Base-by-base conservation (phyloP, 495 filamentous ascomycete species). In the Neurospora sp. region DNA sequence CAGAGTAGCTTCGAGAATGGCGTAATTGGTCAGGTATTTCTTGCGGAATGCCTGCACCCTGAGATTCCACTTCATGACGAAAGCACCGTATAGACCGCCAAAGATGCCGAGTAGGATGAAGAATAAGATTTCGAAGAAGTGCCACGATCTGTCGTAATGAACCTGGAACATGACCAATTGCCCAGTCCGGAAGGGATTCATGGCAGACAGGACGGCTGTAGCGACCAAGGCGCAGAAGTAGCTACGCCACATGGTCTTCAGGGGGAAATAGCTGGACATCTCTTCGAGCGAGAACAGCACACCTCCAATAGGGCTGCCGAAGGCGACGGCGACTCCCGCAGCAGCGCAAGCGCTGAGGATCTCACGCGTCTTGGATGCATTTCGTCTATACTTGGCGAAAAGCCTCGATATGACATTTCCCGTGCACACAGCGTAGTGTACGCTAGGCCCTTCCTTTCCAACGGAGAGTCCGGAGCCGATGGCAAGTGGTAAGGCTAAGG, bases 111-210 rank as follows among this genome's bases (percentile, higher is more conserved):
- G 87, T 62, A 96, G 87, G 71, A 97, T 89, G 80, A 96, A 99
- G 80, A 98, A 98, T 18, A 97, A 83, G 1, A 96, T 85, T 81
- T 99, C 96, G 76, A 99, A 99, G 78, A 97, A 97, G 82, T 99
- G 96, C 96, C 96, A 99, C 4, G 90, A 91, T 23, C 96, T 92
- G 82, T 99, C 96, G 79, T 99, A 99, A 77, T 88, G 89, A 77
- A 99, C 96, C 79, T 97, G 93, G 83, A 99, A 99, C 96, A 99
- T 99, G 87, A 99, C 96, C 46, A 99, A 87, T 77, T 98, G 96
- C n/a, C 96, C 96, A 2, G 96, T 99, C 72, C 96, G 86, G 80
- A 99, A 99, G 40, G 96, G 96, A 78, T 99, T 99, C 92, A 99
- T 96, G 42, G 92, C 93, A 82, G 96, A 93, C 27, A 99, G 83